Base-by-base conservation (phyloP, 768 basidiomycete genomes). In the Mycena alexandri region DNA sequence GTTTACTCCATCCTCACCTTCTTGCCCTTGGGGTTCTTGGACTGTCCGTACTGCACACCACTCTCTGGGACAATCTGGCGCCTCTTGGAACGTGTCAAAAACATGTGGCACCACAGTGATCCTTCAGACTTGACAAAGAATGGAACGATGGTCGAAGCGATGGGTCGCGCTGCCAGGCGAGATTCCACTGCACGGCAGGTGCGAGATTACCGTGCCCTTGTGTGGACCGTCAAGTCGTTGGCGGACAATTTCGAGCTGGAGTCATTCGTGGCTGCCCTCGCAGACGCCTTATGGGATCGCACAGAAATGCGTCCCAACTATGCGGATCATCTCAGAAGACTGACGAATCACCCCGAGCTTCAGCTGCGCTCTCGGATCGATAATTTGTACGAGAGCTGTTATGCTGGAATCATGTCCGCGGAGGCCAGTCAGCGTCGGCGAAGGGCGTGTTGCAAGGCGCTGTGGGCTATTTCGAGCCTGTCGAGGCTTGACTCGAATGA, bases 1-100 rank as follows among this genome's bases (percentile, higher is more conserved):
- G 43, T 36, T 11, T 63, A 63, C 16, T 7, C 17, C 21, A 10
- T 63, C 33, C 53, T 63, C 29, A 63, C 62, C 3, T 43, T 63
- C 19, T 14, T 56, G 17, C 62, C 62, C 13, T n/a, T 48, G 17
- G 17, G 29, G 5, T 44, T 19, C 36, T 8, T 33, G 6, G 56
- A 57, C 24, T 57, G 41, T 19, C 56, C 56, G 13, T 57, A 57
- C 25, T 41, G 43, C 22, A 57, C 56, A 8, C 56, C 56, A 2
- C 56, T 57, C 19, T 57, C 56, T 3, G 42, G 42, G 2, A 24
- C 41, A 25, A 29, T 22, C 16, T 57, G 56, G 56, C 56, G 41
- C 1, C 16, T 29, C 6, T 17, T 44, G 9, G 22, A 25, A 19
- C 9, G 2, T 19, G 4, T 6, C 8, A 12, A 1, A 12, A 17